A percentile compares a stretch with the other conserved stretches of the same genome.
These are phyloP conservation scores for Priceomyces fermenticarens DNA, from an alignment of 805 yeast genomes.

Conservation along the genomic window DNA sequence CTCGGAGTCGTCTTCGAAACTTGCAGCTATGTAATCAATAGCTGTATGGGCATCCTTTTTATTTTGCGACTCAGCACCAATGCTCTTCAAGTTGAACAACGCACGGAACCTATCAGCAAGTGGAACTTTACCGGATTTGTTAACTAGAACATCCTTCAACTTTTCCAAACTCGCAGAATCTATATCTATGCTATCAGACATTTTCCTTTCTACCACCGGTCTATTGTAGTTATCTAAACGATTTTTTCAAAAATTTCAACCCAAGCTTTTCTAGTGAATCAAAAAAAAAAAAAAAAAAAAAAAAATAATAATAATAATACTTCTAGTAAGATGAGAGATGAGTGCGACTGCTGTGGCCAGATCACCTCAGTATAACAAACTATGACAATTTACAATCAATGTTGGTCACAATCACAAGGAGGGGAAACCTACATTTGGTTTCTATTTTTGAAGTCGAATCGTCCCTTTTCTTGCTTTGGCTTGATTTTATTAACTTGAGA, in stretches of 20 bases:
- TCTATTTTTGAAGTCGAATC: no score
- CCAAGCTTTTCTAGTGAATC: not conserved
- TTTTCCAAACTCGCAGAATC: conserved; percentile 53
- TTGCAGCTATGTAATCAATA: conserved; percentile 78
- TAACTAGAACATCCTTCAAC: conserved; percentile 66
- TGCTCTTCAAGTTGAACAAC: conserved; percentile 80
- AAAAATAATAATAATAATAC: conserved; percentile 1
- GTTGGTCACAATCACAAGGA: no score
- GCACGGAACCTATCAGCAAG: conserved; percentile 92
- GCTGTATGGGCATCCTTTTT: conserved; percentile 59
- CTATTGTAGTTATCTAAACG: no score
- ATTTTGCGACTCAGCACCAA: conserved; percentile 69
- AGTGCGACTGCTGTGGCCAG: no score
- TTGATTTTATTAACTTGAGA: no score
- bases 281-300: conserved; percentile 1
- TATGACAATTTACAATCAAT: no score
- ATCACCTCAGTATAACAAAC: no score
- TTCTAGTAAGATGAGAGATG: not conserved
- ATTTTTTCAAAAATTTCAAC: not conserved
- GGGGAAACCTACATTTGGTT: no score
- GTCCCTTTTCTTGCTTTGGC: no score
- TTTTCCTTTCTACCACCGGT: conserved; percentile 6
- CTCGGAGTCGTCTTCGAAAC: conserved; percentile 80
- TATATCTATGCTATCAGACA: conserved; percentile 35
- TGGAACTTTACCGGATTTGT: conserved; percentile 64